Base-by-base conservation (phyloP, 805 yeast species). In the Candida parachauliodes region DNA sequence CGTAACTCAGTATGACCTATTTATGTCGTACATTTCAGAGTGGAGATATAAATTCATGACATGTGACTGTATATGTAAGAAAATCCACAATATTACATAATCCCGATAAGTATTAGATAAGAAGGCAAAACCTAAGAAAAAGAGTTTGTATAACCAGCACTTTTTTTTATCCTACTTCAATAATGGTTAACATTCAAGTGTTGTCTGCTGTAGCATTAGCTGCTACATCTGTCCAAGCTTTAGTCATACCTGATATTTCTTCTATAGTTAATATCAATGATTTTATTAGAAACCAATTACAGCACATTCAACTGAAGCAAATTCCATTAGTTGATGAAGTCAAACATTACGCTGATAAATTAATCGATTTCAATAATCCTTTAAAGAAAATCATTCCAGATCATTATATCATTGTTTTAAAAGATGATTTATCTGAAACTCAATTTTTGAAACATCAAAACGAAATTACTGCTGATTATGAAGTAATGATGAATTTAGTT, bases 391-490 rank as follows among this genome's bases (percentile, higher is more conserved):
- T 40, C 11, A 72, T 83, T 49, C 83, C 88, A 25, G 74, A 83
- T 66, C 79, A 82, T 52, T 93, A 87, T 70, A 88, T 91, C 48
- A 68, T 91, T 47, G 88, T 88, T 34, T 79, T 88, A 66, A 88
- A 87, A 68, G 74, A 77, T 39, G 76, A 68, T 38, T 68, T 79
- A 22, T 52, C 73, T 17, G 57, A 69, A 15, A 75, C 76, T 19
- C 74, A 75, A 38, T 64, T 76, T 21, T 65, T 67, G 21, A 69
- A 74, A 65, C 96, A 88, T 68, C 71, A 72, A 52, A 68, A 72
- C 48, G 73, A 83, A 79, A 72, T 87, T 42, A 56, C 68, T 11
- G 65, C 67, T 30, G 62, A 68, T 33, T 40, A 50, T 28, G 28
- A 41, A 4, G 17, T 20, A 5, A 41, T 46, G 48, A 24, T 40